Conservation (phyloP, 2,329 filamentous ascomycete genomes). For the Fusarium incarnatum region DNA sequence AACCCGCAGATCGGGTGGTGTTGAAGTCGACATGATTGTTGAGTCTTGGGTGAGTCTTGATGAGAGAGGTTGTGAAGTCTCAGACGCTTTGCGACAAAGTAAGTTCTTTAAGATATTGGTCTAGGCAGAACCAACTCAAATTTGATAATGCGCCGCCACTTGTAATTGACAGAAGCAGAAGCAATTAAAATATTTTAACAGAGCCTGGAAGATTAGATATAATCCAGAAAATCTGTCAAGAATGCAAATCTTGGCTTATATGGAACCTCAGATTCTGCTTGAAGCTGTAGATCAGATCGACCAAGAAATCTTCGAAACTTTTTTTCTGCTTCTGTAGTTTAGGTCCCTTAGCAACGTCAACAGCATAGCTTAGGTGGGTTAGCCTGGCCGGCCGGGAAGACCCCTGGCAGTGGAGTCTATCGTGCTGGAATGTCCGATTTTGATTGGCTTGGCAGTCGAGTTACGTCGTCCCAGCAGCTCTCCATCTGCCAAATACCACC, state of each 20-base stretch:
- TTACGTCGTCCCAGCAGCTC: conserved; percentile 42
- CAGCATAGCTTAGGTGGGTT: conserved; percentile 28
- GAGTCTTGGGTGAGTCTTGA: background rate
- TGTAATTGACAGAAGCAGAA: background rate
- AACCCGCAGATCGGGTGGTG: conserved; percentile 70
- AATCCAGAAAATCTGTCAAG: background rate
- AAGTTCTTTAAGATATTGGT: conserved; percentile 9
- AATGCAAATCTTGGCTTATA: conserved; percentile 8
- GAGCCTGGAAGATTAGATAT: no score
- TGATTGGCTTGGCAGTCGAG: conserved; percentile 45
- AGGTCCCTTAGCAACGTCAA: conserved; percentile 30
- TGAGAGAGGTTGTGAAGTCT: conserved; percentile 3
- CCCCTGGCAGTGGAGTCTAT: conserved; percentile 43
- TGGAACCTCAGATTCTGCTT: conserved; percentile 7
- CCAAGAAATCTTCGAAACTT: conserved; percentile 36
- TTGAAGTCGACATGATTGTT: conserved; percentile 49
- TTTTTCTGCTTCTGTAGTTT: conserved; percentile 39
- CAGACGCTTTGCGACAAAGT: conserved; percentile 28
- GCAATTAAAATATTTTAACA: background rate
- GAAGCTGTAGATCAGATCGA: conserved; percentile 34
- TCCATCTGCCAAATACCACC: conserved; percentile 34
- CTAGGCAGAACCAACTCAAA: conserved; percentile 3
- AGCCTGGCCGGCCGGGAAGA: conserved; percentile 39
- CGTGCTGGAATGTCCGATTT: conserved; percentile 34
- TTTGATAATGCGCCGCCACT: conserved; percentile 20